Evolutionary conservation across 345 rosid species (phyloP), one percentile per base, ranked within the genome.

Genomic region (Microthlaspi erraticum): DNA sequence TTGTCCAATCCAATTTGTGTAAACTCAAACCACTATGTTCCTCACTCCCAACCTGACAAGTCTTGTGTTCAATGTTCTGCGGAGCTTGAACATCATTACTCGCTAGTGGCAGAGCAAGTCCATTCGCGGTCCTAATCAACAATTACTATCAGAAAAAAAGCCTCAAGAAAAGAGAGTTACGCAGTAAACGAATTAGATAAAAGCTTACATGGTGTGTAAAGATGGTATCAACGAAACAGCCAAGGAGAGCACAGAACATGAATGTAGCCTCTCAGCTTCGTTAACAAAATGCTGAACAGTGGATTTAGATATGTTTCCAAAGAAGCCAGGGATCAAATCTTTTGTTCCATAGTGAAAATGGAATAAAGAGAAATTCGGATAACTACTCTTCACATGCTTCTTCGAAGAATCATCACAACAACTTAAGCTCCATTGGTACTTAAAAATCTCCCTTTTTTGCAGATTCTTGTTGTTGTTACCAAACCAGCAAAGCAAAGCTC

Each of bases 161-260:
- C 7, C 14, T 65, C 20, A 55, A 26, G 29, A 26, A 26, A 37
- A 26, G 12, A 59, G 49, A 31, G 38, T 42, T 50, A 7, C 1
- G 4, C 0, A 48, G 1, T 37, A 3, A 11, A 72, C 13, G 39
- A 43, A 43, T 23, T 7, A 11, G 8, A 54, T 58, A 16, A 29
- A 20, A 79, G 29, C 94, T 86, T 65, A 93, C 98, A 86, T 66
- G 31, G 75, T 79, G 39, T 79, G 81, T 51, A 82, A 66, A 66
- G 97, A 84, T 12, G 92, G 90, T 63, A 90, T 73, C 42, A 91
- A 18, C 20, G 85, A 79, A 71, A 83, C 82, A 78, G 92, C 96
- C 55, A 90, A 79, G 1, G 92, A 87, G 66, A 91, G 77, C 23
- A 87, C 54, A 8, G 92, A 84, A 71, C 72, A 73, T 6, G 86